phyloP scores from a whole-genome alignment of 169 alveolate species.

The Plasmodium gonderi region DNA sequence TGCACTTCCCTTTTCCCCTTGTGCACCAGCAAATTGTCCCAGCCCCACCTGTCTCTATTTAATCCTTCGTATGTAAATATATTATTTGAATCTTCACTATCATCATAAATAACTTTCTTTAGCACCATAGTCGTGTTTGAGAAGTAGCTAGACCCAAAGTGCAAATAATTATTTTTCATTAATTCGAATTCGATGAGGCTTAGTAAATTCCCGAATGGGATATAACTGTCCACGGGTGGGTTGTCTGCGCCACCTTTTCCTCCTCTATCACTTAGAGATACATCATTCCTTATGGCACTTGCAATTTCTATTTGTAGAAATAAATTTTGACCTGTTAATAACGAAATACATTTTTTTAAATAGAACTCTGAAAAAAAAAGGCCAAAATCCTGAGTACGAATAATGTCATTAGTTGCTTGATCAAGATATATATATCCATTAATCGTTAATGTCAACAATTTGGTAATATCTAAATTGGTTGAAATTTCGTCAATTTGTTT shows the following conservation, averaged over 20 bases:
- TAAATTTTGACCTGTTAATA: slow-evolving; percentile 27
- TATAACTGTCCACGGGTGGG: too few species aligned
- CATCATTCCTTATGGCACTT: not conserved
- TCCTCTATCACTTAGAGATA: not conserved
- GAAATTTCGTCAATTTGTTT: not conserved
- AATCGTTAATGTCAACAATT: slow-evolving; percentile 14
- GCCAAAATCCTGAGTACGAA: slow-evolving; percentile 41
- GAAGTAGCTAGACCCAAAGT: slow-evolving; percentile 21
- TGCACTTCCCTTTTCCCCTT: not conserved
- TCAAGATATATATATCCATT: slow-evolving; percentile 50
- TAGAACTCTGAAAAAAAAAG: slow-evolving; percentile 20
- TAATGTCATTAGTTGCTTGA: not conserved
- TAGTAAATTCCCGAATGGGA: not conserved
- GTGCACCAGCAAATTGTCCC: not conserved
- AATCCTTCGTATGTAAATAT: slow-evolving; percentile 13
- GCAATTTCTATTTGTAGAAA: slow-evolving; percentile 47
- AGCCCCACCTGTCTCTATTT: not conserved
- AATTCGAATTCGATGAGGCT: slow-evolving; percentile 34
- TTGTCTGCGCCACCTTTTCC: not conserved
- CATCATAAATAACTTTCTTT: slow-evolving; percentile 23
- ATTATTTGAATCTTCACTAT: not conserved
- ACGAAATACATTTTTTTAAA: slow-evolving; percentile 18
- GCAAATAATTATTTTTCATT: slow-evolving; percentile 10
- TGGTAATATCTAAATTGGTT: not conserved
- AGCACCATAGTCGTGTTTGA: slow-evolving; percentile 6